Percentiles rank a stretch among this genome's conserved stretches.
Evolutionary conservation across 2,329 filamentous ascomycete species (phyloP).

Genomic region (Endoconidiophora polonica): DNA sequence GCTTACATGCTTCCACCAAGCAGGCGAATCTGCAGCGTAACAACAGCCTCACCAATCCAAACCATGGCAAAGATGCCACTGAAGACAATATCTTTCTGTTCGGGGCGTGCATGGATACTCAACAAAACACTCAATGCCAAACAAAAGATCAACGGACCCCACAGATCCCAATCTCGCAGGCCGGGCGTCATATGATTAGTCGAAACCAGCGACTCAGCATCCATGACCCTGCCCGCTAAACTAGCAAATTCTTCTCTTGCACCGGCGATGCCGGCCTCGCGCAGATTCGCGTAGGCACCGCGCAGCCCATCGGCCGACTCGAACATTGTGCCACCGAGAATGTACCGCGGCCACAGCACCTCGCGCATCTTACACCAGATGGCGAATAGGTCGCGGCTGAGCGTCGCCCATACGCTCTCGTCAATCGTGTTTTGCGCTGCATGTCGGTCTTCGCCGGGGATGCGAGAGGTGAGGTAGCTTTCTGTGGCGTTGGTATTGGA

Average conservation of each 20-base stretch:
- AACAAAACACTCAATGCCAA: conserved; percentile 74
- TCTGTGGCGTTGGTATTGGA: conserved; percentile 38
- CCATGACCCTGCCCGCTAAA: conserved; percentile 44
- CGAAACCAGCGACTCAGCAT: conserved; percentile 41
- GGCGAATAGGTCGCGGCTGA: conserved; percentile 75
- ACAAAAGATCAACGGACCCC: conserved; percentile 92
- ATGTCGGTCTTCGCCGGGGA: conserved; percentile 81
- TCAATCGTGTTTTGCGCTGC: conserved; percentile 89
- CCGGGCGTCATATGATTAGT: conserved; percentile 72
- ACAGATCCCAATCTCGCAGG: conserved; percentile 91
- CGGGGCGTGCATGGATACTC: conserved; percentile 59
- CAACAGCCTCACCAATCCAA: conserved; percentile 91
- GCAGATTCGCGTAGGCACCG: conserved; percentile 44
- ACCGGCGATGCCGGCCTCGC: conserved; percentile 40
- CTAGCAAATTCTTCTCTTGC: conserved; percentile 46
- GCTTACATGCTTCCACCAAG: conserved; percentile 92
- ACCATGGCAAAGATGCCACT: conserved; percentile 93
- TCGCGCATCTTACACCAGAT: conserved; percentile 98
- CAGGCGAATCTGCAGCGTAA: conserved; percentile 95
- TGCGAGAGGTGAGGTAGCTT: conserved; percentile 71
- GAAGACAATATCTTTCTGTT: conserved; percentile 81
- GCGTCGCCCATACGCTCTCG: conserved; percentile 93
- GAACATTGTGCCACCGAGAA: conserved; percentile 56
- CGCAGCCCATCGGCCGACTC: conserved; percentile 36
- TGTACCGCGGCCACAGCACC: conserved; percentile 88